phyloP scores from a whole-genome alignment of 805 yeast genomes.

The Yarrowia sp. region DNA sequence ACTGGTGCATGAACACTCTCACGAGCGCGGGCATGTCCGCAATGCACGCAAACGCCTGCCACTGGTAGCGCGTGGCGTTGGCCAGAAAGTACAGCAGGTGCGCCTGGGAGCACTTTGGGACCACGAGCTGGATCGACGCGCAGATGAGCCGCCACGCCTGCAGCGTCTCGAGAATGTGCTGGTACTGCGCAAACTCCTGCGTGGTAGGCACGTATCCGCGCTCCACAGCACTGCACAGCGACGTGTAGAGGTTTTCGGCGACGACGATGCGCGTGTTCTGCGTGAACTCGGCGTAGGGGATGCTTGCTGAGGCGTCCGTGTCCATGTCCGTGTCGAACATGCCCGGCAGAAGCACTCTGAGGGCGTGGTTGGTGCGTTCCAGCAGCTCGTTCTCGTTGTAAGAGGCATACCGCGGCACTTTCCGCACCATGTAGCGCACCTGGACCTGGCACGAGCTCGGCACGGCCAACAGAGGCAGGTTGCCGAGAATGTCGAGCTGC shows the following conservation, averaged over 20 bases:
- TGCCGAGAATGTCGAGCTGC: constrained; percentile 51
- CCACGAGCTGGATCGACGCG: background rate
- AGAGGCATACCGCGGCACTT: background rate
- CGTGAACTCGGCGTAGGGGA: background rate
- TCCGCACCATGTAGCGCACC: constrained; percentile 4
- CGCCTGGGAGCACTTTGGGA: background rate
- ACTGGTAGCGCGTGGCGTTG: constrained; percentile 30
- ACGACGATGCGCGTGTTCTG: constrained; percentile 17
- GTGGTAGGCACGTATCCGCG: background rate
- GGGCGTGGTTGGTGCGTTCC: background rate
- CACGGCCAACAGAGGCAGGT: constrained; percentile 36
- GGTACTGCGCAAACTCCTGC: constrained; percentile 10
- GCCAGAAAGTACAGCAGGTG: constrained; percentile 44
- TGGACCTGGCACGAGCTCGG: constrained; percentile 2
- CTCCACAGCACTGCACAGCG: background rate
- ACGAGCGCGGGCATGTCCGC: constrained; percentile 32
- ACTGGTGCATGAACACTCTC: constrained; percentile 30
- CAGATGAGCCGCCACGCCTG: constrained; percentile 18
- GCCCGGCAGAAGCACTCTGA: background rate
- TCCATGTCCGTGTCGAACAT: background rate
- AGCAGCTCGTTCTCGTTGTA: background rate
- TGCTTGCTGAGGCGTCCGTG: background rate
- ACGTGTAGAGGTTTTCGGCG: background rate
- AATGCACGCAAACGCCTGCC: constrained; percentile 31
- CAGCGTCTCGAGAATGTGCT: background rate